phyloP scores from a whole-genome alignment of 768 basidiomycete species.

The Clavulina sp. region DNA sequence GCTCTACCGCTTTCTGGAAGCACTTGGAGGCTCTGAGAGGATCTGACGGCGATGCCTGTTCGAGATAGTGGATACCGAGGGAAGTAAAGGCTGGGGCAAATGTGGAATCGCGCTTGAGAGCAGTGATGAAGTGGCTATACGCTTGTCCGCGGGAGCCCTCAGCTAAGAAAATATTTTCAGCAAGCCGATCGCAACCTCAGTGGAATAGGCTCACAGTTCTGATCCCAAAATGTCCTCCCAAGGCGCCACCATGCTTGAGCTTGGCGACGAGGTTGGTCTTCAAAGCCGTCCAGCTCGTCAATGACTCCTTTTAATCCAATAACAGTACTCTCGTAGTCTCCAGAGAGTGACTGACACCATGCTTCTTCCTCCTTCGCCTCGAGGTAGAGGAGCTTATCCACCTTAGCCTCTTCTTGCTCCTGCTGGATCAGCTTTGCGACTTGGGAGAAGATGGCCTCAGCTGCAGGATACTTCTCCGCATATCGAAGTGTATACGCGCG shows the following conservation, averaged over 20 bases:
- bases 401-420: constrained; percentile 26
- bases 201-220: constrained; percentile 35
- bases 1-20: constrained; percentile 95
- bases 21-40: constrained; percentile 78
- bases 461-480: constrained; percentile 48
- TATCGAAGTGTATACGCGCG: constrained; percentile 56
- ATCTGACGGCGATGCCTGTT: constrained; percentile 54
- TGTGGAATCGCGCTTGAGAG: constrained; percentile 53
- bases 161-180: constrained; percentile 20
- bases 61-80: constrained; percentile 76
- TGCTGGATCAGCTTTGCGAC: constrained; percentile 31
- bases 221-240: constrained; percentile 57
- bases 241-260: constrained; percentile 77
- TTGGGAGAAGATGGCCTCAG: constrained; percentile 40
- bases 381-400: constrained; percentile 21
- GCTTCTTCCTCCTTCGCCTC: constrained; percentile 66
- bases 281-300: constrained; percentile 26
- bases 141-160: constrained; percentile 36
- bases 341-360: constrained; percentile 59
- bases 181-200: not conserved
- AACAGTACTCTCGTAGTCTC: constrained; percentile 29
- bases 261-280: constrained; percentile 35
- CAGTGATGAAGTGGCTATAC: constrained; percentile 59
- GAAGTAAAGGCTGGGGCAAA: constrained; percentile 91
- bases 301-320: constrained; percentile 33